phyloP scores from a whole-genome alignment of 2,329 filamentous ascomycete species.

The Seiridium unicorne region DNA sequence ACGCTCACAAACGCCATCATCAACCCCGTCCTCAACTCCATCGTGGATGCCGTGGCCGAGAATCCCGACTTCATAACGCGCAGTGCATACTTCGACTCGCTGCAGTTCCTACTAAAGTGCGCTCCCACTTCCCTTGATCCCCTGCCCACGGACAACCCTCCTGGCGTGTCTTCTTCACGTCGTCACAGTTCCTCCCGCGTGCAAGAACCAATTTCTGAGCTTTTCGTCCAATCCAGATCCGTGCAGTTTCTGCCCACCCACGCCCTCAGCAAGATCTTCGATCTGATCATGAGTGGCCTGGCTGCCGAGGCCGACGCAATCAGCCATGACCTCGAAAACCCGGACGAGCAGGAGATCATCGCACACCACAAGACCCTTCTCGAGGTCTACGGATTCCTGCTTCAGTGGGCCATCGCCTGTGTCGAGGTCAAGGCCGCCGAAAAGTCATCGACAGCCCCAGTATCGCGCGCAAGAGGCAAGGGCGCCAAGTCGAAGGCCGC shows the following conservation, averaged over 20 bases:
- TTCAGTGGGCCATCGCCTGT: conserved; percentile 94
- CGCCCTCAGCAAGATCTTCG: conserved; percentile 88
- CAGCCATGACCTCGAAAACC: conserved; percentile 78
- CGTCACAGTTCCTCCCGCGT: conserved; percentile 16
- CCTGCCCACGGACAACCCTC: conserved; percentile 18
- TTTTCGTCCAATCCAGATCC: conserved; percentile 70
- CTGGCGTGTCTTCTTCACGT: conserved; percentile 4
- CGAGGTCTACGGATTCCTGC: conserved; percentile 89
- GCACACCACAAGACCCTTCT: conserved; percentile 87
- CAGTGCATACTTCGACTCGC: conserved; percentile 79
- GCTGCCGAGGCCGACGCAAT: conserved; percentile 83
- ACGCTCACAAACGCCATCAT: conserved; percentile 74
- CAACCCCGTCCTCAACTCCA: conserved; percentile 84
- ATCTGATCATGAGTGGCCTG: conserved; percentile 82
- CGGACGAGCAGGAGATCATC: conserved; percentile 84
- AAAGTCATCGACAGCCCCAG: conserved; percentile 72
- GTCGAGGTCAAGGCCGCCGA: conserved; percentile 92
- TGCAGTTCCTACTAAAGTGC: conserved; percentile 97
- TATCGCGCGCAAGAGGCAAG: conserved; percentile 71
- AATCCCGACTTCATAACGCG: conserved; percentile 85
- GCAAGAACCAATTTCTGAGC: conserved; percentile 58
- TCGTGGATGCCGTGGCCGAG: conserved; percentile 88
- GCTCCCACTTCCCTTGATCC: conserved; percentile 54
- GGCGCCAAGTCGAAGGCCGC: conserved; percentile 74
- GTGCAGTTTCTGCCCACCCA: conserved; percentile 75